Conservation (phyloP, 1,139 yeast genomes). For the Sugiyamaella castrensis region DNA sequence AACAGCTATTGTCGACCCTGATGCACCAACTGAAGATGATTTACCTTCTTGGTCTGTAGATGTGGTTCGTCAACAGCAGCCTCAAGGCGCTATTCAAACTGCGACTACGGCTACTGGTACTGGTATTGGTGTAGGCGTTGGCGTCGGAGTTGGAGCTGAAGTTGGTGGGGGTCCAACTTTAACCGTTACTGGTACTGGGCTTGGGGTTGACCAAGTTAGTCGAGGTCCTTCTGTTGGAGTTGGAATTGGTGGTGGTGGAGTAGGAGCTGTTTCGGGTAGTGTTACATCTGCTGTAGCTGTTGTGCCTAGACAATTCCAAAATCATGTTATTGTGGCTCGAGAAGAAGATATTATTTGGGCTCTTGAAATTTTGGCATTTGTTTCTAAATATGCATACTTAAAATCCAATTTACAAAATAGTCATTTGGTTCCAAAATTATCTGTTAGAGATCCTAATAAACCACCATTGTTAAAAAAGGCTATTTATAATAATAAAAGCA, state of each 20-base stretch:
- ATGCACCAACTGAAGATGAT: conserved; percentile 7
- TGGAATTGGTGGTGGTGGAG: not conserved
- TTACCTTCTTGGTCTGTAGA: conserved; percentile 9
- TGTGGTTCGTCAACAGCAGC: conserved; percentile 9
- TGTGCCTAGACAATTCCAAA: conserved; percentile 54
- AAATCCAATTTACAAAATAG: conserved; percentile 73
- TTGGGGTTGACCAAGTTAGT: no score
- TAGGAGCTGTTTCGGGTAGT: not conserved
- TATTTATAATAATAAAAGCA: not conserved
- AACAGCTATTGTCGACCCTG: conserved; percentile 12
- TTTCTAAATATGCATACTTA: conserved; percentile 82
- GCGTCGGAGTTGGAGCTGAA: not conserved
- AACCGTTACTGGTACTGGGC: not conserved
- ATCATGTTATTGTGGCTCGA: conserved; percentile 77
- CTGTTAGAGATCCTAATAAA: conserved; percentile 33
- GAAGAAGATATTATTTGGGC: conserved; percentile 96
- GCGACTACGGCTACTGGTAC: conserved; percentile 13
- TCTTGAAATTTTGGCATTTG: conserved; percentile 83
- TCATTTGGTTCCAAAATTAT: conserved; percentile 49
- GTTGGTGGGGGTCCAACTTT: not conserved
- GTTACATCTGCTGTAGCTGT: conserved; percentile 12
- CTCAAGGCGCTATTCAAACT: conserved; percentile 15
- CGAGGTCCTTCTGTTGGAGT: not conserved
- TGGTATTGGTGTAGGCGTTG: not conserved
- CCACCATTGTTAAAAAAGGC: conserved; percentile 19